These are phyloP conservation scores for Trametes sp. DNA, from an alignment of 1,284 basidiomycete species.

Conservation along the genomic window DNA sequence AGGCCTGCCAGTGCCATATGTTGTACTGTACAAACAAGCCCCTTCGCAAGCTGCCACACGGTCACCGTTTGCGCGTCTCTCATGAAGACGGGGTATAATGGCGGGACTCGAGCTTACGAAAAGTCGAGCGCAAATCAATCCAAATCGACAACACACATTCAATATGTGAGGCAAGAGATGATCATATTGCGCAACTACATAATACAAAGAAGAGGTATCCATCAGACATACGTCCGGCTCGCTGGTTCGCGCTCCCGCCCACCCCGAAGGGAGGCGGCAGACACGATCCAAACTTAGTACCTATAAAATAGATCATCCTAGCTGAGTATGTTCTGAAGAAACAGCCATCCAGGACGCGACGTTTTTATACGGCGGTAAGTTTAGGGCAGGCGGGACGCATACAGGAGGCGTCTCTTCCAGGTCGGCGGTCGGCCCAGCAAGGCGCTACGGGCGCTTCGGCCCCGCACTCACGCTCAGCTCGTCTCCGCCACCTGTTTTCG, in stretches of 20 bases:
- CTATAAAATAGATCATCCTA: slow-evolving; percentile 92
- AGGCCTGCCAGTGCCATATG: too few species aligned
- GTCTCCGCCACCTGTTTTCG: not conserved
- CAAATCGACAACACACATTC: too few species aligned
- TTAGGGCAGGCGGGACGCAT: slow-evolving; percentile 20
- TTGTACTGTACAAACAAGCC: too few species aligned
- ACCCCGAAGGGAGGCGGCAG: slow-evolving; percentile 18
- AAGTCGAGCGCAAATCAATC: too few species aligned
- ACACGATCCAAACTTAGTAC: slow-evolving; percentile 78
- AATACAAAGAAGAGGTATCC: slow-evolving; percentile 6
- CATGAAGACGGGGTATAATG: too few species aligned
- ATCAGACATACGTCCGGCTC: slow-evolving; percentile 24
- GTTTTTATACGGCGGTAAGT: slow-evolving; percentile 24
- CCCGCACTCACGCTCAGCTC: not conserved
- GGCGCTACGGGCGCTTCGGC: slow-evolving; percentile 11
- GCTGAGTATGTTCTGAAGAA: slow-evolving; percentile 84
- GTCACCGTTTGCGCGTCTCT: too few species aligned
- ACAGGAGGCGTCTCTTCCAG: slow-evolving; percentile 1
- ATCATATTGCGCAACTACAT: not conserved
- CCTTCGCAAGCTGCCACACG: too few species aligned
- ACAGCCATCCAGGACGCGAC: slow-evolving; percentile 20
- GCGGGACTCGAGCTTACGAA: too few species aligned
- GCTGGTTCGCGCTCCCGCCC: slow-evolving; percentile 17
- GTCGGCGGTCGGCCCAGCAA: not conserved
- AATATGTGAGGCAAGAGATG: not conserved